Percentiles rank a stretch among this genome's conserved stretches.
These are phyloP conservation scores for Zelopaecilomyces penicillatus DNA, from an alignment of 2,329 filamentous ascomycete species.

Conservation along the genomic window DNA sequence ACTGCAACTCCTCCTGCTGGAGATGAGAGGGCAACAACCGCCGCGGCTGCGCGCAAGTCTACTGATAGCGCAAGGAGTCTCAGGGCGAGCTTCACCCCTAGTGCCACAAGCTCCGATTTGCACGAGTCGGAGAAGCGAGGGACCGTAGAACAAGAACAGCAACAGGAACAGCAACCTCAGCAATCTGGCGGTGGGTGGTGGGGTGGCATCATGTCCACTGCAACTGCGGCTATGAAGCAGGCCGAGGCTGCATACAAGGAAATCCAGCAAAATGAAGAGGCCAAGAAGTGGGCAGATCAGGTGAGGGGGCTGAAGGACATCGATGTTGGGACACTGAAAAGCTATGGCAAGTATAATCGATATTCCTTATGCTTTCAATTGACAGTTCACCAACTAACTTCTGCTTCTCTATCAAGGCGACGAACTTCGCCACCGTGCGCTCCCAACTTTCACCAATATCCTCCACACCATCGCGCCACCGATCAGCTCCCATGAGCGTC, in stretches of 20 bases:
- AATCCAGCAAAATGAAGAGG: conserved; percentile 93
- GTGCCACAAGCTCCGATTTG: conserved; percentile 53
- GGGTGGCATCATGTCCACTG: conserved; percentile 77
- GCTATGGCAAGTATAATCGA: conserved; percentile 23
- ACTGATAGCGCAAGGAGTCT: conserved; percentile 67
- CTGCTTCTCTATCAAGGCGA: conserved; percentile 52
- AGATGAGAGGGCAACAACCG: conserved; percentile 51
- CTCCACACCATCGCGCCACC: conserved; percentile 92
- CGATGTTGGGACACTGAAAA: conserved; percentile 69
- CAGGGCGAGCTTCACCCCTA: conserved; percentile 64
- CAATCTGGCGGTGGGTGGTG: conserved; percentile 68
- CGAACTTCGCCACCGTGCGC: conserved; percentile 74
- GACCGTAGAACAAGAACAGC: conserved; percentile 27
- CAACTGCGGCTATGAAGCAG: conserved; percentile 79
- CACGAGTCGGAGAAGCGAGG: conserved; percentile 49
- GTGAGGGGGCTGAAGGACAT: conserved; percentile 54
- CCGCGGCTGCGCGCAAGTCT: conserved; percentile 53
- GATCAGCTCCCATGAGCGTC: conserved; percentile 91
- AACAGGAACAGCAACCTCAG: conserved; percentile 14
- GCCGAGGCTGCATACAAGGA: conserved; percentile 90
- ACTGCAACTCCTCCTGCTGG: conserved; percentile 45
- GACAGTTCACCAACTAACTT: background rate
- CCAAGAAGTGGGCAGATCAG: conserved; percentile 91
- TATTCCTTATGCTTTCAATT: background rate
- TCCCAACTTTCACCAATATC: conserved; percentile 91